These are phyloP conservation scores for Diaporthe sp. DNA, from an alignment of 2,329 filamentous ascomycete genomes.

Conservation along the genomic window DNA sequence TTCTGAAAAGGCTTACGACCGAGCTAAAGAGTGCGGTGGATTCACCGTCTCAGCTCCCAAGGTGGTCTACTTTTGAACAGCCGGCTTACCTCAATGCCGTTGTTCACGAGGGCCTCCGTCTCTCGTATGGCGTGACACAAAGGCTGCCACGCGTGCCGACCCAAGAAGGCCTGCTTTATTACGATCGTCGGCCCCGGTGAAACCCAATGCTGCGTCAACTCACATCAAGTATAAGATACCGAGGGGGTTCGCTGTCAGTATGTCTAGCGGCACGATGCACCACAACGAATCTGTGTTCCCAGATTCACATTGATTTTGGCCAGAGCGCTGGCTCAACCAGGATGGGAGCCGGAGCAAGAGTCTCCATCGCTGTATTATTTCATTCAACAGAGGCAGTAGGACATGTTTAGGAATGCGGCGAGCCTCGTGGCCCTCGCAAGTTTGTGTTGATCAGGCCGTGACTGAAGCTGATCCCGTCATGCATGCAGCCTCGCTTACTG, in stretches of 20 bases:
- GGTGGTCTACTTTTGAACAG: constrained; percentile 44
- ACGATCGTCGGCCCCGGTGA: background rate
- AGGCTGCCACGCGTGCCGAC: constrained; percentile 41
- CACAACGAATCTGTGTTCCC: constrained; percentile 25
- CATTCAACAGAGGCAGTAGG: constrained; percentile 44
- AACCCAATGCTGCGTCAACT: background rate
- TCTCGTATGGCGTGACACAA: constrained; percentile 43
- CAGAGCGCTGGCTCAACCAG: constrained; percentile 47
- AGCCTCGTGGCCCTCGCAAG: constrained; percentile 26
- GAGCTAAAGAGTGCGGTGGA: constrained; percentile 14
- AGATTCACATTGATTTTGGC: constrained; percentile 1
- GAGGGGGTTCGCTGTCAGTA: constrained; percentile 5
- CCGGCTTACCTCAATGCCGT: constrained; percentile 45
- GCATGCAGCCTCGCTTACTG: constrained; percentile 26
- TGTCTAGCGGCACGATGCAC: constrained; percentile 29
- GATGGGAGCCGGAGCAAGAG: background rate
- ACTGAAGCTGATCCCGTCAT: background rate
- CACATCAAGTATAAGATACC: constrained; percentile 36
- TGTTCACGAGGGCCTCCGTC: constrained; percentile 44
- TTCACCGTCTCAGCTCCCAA: constrained; percentile 39
- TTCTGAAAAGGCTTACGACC: background rate
- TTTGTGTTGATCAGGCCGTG: background rate
- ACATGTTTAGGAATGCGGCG: constrained; percentile 46
- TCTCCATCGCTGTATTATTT: background rate
- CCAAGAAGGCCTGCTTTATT: constrained; percentile 25